Evolutionary conservation across 148 eudicot genomes (phyloP).

Genomic region (Rheum nobile): DNA sequence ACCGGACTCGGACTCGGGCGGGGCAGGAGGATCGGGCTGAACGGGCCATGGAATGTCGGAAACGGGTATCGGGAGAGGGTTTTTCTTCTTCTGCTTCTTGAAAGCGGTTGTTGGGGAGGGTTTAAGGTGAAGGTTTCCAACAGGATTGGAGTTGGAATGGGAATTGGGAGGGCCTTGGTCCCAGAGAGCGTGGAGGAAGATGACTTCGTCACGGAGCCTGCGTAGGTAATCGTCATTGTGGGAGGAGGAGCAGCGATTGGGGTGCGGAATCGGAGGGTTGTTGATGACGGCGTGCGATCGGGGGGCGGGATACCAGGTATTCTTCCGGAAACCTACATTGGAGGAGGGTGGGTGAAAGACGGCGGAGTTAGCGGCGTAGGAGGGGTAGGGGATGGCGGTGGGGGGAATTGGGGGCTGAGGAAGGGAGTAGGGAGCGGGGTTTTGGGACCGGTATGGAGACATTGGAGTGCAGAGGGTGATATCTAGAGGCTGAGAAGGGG

Average conservation of each 20-base stretch:
- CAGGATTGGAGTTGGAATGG: background rate
- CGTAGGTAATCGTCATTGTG: slow-evolving; percentile 18
- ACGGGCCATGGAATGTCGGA: slow-evolving; percentile 59
- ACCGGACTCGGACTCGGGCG: slow-evolving; percentile 26
- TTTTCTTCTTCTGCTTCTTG: slow-evolving; percentile 20
- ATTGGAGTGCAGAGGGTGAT: background rate
- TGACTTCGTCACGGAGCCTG: slow-evolving; percentile 49
- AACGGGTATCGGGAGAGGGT: background rate
- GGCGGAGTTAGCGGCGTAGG: background rate
- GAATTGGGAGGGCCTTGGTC: slow-evolving; percentile 47
- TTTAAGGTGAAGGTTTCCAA: slow-evolving; percentile 12
- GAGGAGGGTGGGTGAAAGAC: background rate
- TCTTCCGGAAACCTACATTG: background rate
- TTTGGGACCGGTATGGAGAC: background rate
- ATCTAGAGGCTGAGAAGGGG: background rate
- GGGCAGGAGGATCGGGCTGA: background rate
- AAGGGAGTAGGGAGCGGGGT: background rate
- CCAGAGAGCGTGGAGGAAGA: slow-evolving; percentile 73
- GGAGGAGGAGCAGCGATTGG: background rate
- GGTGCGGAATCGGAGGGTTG: slow-evolving; percentile 2
- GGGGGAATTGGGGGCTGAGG: background rate
- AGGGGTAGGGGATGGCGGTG: background rate
- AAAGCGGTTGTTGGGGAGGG: slow-evolving; percentile 19
- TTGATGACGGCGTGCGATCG: background rate
- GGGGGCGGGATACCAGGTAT: background rate